Conservation (phyloP, 306 rosid species). For the Albizia julibrissin region DNA sequence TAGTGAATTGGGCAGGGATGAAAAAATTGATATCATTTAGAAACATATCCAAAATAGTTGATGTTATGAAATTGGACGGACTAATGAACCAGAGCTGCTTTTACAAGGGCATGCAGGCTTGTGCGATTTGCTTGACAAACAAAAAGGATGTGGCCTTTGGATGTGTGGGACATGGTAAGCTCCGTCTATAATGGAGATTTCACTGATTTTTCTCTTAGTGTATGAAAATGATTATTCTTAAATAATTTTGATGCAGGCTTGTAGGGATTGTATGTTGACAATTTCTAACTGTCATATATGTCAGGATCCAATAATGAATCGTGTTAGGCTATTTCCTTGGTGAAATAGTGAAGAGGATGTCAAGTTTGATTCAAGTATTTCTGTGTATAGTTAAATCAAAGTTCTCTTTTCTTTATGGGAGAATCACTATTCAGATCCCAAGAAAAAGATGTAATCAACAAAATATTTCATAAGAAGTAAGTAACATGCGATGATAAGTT, state of each 20-base stretch:
- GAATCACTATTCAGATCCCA: too few species aligned
- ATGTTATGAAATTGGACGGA: background rate
- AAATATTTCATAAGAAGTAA: too few species aligned
- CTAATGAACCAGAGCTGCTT: background rate
- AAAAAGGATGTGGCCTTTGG: slow-evolving; percentile 21
- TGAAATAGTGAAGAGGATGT: background rate
- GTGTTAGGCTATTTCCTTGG: background rate
- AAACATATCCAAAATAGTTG: background rate
- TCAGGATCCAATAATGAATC: background rate
- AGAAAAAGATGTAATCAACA: too few species aligned
- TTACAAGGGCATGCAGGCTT: background rate
- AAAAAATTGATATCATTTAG: background rate
- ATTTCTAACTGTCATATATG: background rate
- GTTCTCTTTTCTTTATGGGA: too few species aligned
- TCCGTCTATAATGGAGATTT: background rate
- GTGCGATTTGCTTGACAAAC: background rate
- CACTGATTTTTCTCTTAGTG: background rate
- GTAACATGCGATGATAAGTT: too few species aligned
- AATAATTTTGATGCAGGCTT: slow-evolving; percentile 1
- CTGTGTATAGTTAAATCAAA: too few species aligned
- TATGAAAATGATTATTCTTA: background rate
- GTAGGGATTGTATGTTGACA: background rate
- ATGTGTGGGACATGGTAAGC: slow-evolving; percentile 28
- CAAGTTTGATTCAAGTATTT: too few species aligned
- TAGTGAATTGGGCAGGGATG: background rate